Evolutionary conservation across 2,329 filamentous ascomycete species (phyloP).

Genomic region (Fusarium verticillioides): DNA sequence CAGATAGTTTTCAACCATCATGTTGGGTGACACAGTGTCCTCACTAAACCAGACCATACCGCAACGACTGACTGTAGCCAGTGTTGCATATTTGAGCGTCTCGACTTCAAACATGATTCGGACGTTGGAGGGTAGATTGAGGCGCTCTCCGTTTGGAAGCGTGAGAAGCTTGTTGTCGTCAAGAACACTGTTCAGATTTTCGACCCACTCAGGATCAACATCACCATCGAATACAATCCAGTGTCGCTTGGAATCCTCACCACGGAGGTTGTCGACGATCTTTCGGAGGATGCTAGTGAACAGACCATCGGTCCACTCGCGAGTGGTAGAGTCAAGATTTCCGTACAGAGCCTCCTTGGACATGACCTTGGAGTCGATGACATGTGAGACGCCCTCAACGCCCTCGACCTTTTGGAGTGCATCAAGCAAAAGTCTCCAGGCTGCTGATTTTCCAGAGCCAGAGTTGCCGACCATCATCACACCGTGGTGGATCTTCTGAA

Average conservation of each 20-base stretch:
- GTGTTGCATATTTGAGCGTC: constrained; percentile 94
- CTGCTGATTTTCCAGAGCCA: constrained; percentile 94
- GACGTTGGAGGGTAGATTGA: constrained; percentile 93
- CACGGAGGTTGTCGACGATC: constrained; percentile 98
- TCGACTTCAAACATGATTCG: constrained; percentile 99
- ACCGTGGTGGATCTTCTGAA: constrained; percentile 97
- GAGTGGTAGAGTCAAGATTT: constrained; percentile 93
- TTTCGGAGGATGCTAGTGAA: constrained; percentile 98
- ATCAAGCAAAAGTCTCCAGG: constrained; percentile 92
- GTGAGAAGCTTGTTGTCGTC: constrained; percentile 99
- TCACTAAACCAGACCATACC: constrained; percentile 99
- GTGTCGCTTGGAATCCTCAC: constrained; percentile 95
- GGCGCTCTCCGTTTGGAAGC: constrained; percentile 95
- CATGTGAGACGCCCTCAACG: constrained; percentile 92
- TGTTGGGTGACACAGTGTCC: constrained; percentile 90
- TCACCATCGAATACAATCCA: constrained; percentile 99
- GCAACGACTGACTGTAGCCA: constrained; percentile 98
- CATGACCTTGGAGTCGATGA: constrained; percentile 99
- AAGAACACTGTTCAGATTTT: constrained; percentile 99
- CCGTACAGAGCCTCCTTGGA: constrained; percentile 98
- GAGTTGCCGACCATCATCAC: constrained; percentile 99
- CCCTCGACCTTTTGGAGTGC: constrained; percentile 91
- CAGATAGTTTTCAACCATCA: constrained; percentile 94
- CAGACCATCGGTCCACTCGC: constrained; percentile 98
- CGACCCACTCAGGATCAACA: constrained; percentile 99